Percentiles rank a stretch among this genome's conserved stretches.
phyloP scores from a whole-genome alignment of 441 rosid genomes.

The Gossypium laxum region DNA sequence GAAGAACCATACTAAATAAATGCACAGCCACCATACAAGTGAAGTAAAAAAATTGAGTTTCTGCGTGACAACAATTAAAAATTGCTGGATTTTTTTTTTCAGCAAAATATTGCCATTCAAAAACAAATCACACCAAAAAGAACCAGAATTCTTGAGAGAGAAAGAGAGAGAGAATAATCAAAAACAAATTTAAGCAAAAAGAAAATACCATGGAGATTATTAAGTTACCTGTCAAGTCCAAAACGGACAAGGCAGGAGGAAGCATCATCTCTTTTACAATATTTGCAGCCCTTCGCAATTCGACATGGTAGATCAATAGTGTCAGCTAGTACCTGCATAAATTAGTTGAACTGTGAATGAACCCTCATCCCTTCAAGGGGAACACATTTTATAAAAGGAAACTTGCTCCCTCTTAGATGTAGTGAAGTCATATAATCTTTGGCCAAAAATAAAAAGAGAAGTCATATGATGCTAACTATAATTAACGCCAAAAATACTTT shows the following conservation, averaged over 20 bases:
- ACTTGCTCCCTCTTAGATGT: not conserved
- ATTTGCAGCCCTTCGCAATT: constrained; percentile 89
- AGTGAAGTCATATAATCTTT: not conserved
- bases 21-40: not conserved
- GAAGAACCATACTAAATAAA: not conserved
- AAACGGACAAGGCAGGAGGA: constrained; percentile 92
- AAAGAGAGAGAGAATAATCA: not conserved
- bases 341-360: constrained; percentile 14
- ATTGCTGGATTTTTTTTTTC: not conserved
- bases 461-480: not conserved
- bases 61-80: not conserved
- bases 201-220: not conserved
- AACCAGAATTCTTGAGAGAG: not conserved
- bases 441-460: not conserved
- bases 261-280: constrained; percentile 76
- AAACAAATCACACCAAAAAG: not conserved
- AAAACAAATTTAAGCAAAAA: not conserved
- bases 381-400: not conserved
- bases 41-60: constrained; percentile 8
- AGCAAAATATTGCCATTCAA: not conserved
- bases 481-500: not conserved
- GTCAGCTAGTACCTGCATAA: constrained; percentile 77
- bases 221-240: constrained; percentile 66
- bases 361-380: not conserved
- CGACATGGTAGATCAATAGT: constrained; percentile 89